These are phyloP conservation scores for Termitomyces sp. DNA, from an alignment of 768 basidiomycete species.

Conservation along the genomic window DNA sequence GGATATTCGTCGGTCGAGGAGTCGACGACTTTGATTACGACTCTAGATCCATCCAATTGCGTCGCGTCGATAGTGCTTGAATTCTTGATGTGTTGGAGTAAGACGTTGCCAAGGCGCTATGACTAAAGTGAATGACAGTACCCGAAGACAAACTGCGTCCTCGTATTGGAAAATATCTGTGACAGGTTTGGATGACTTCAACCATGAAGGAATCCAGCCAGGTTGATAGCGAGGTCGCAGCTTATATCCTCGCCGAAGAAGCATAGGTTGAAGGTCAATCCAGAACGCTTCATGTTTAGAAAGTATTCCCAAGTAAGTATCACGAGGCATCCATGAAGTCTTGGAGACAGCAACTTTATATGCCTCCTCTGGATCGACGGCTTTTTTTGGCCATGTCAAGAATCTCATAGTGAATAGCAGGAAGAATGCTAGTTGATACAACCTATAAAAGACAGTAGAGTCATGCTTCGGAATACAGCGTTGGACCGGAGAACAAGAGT, in stretches of 20 bases:
- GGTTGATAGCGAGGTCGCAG: constrained; percentile 4
- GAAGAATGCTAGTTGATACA: neutral
- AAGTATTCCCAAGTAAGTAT: neutral
- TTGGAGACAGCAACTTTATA: neutral
- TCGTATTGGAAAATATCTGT: neutral
- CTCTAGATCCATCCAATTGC: neutral
- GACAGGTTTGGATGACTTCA: neutral
- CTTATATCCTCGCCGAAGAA: neutral
- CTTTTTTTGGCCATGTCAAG: neutral
- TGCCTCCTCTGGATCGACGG: neutral
- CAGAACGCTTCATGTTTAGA: neutral
- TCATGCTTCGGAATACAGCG: neutral
- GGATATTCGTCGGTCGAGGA: neutral
- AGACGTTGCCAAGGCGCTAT: neutral
- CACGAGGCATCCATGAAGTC: neutral
- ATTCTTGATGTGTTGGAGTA: neutral
- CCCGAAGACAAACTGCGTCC: neutral
- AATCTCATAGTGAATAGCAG: neutral
- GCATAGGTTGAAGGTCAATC: constrained; percentile 2
- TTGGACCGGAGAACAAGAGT: neutral
- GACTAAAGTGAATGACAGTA: neutral
- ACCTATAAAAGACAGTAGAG: neutral
- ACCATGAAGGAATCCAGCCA: constrained; percentile 9
- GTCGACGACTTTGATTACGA: neutral
- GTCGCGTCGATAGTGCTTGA: neutral